A percentile compares a stretch with the other conserved stretches of the same genome.
Conservation (phyloP, 2,329 filamentous ascomycete genomes). For the Chaetomium strumarium region DNA sequence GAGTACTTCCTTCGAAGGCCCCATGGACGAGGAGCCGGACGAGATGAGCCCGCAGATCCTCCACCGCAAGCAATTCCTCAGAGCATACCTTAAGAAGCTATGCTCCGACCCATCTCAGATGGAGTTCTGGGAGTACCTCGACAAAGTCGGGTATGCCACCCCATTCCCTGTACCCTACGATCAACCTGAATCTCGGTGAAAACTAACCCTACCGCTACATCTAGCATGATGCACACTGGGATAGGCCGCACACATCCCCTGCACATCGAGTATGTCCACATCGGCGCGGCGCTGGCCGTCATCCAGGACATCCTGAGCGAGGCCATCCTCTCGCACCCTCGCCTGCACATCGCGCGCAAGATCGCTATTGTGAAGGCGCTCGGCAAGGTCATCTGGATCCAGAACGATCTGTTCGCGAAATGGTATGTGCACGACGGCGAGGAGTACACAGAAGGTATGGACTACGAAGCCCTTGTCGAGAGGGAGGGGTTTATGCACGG, state of each 20-base stretch:
- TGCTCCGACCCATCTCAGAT: constrained; percentile 69
- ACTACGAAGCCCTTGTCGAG: constrained; percentile 45
- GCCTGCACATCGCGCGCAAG: constrained; percentile 61
- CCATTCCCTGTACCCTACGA: neutral
- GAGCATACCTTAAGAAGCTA: constrained; percentile 69
- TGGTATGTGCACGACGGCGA: constrained; percentile 69
- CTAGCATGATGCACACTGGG: constrained; percentile 69
- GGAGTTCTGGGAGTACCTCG: constrained; percentile 78
- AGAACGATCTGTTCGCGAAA: constrained; percentile 80
- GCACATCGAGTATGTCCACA: constrained; percentile 75
- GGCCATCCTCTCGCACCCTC: constrained; percentile 66
- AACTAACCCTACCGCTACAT: constrained; percentile 28
- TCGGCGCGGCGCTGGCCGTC: constrained; percentile 65
- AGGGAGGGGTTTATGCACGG: constrained; percentile 60
- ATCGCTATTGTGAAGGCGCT: constrained; percentile 69
- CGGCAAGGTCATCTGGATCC: constrained; percentile 80
- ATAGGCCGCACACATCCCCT: constrained; percentile 65
- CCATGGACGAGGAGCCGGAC: constrained; percentile 55
- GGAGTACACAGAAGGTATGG: constrained; percentile 46
- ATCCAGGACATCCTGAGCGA: constrained; percentile 74
- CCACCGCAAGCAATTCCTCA: constrained; percentile 69
- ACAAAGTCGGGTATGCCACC: constrained; percentile 62
- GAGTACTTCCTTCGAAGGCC: constrained; percentile 59
- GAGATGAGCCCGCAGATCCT: constrained; percentile 70
- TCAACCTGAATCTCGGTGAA: neutral